A percentile compares a stretch with the other conserved stretches of the same genome.
phyloP scores from a whole-genome alignment of 306 rosid species.

The Erythrophleum fordii region DNA sequence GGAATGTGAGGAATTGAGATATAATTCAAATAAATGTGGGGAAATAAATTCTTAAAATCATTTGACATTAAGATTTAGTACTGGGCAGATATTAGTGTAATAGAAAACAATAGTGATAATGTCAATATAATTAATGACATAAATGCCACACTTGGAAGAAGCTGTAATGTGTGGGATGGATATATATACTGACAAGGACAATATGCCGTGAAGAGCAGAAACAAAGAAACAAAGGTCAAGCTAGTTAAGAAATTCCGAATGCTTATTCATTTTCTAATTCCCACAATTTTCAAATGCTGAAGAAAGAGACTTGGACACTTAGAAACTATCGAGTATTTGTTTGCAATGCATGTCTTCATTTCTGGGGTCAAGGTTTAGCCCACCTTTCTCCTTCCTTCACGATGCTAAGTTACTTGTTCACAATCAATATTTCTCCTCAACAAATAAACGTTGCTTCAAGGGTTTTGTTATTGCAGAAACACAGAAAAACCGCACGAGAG shows the following conservation, averaged over 20 bases:
- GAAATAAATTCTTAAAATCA: no score
- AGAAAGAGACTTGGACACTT: slow-evolving; percentile 13
- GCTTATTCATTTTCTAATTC: background rate
- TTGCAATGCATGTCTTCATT: background rate
- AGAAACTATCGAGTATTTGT: slow-evolving; percentile 28
- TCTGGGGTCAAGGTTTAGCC: background rate
- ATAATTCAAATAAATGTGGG: no score
- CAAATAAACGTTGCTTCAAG: background rate
- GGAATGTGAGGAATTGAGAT: no score
- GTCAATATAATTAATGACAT: background rate
- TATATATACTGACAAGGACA: background rate
- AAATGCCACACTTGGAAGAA: background rate
- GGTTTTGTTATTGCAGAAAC: slow-evolving; percentile 17
- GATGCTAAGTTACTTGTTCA: background rate
- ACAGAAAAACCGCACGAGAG: background rate
- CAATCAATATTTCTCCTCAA: background rate
- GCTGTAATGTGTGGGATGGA: background rate
- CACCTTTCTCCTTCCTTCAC: background rate
- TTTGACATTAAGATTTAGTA: no score
- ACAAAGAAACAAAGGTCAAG: background rate
- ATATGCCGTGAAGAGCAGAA: background rate
- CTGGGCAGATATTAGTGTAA: no score
- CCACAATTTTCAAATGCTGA: background rate
- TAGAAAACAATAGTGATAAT: no score
- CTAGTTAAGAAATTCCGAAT: background rate